phyloP scores from a whole-genome alignment of 2,329 filamentous ascomycete genomes.

The Colletotrichum plurivorum region DNA sequence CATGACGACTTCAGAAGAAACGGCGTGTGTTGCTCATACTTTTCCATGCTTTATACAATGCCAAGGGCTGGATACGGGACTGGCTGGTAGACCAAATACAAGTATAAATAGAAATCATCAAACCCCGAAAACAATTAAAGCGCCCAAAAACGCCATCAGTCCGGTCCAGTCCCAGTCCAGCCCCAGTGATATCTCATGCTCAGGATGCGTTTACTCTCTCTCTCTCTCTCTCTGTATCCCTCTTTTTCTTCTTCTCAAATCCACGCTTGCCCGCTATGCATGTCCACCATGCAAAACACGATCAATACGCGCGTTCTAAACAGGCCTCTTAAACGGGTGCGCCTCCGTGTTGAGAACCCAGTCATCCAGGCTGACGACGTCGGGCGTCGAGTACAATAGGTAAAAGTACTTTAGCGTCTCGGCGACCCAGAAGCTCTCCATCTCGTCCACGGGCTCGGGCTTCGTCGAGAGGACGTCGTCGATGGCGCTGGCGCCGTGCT shows the following conservation, averaged over 20 bases:
- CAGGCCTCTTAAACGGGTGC: slow-evolving; percentile 68
- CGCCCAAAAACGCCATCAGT: no score
- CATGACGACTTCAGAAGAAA: no score
- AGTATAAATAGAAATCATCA: no score
- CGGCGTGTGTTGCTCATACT: no score
- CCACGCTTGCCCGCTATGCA: not conserved
- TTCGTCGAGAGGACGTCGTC: slow-evolving; percentile 68
- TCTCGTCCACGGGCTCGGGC: slow-evolving; percentile 68
- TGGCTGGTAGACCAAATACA: no score
- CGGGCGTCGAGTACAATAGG: slow-evolving; percentile 79
- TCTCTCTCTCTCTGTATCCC: not conserved
- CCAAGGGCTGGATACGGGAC: no score
- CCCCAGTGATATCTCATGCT: no score
- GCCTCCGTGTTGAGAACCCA: slow-evolving; percentile 78
- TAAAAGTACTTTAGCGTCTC: slow-evolving; percentile 97
- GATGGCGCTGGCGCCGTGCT: slow-evolving; percentile 79
- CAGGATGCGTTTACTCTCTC: no score
- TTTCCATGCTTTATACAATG: no score
- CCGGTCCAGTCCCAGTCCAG: no score
- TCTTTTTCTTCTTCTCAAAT: not conserved
- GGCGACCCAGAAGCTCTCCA: slow-evolving; percentile 93
- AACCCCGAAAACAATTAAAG: no score
- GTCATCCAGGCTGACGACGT: slow-evolving; percentile 76
- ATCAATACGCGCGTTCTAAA: slow-evolving; percentile 39
- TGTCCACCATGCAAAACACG: not conserved